phyloP scores from a whole-genome alignment of 306 rosid species.

The Adenanthera pavonina region DNA sequence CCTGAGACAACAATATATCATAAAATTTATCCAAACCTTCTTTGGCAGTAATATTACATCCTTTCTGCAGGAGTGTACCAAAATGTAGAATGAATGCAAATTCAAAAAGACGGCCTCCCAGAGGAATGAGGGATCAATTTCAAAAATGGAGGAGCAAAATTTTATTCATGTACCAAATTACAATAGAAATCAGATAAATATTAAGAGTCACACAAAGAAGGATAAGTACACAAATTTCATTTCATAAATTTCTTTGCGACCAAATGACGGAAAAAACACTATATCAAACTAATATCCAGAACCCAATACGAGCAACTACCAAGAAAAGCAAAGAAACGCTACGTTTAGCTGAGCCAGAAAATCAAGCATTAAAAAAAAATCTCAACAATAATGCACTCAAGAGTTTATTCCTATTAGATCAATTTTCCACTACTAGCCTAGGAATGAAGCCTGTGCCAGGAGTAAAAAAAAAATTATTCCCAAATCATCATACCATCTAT shows the following conservation, averaged over 20 bases:
- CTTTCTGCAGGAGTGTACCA: not conserved
- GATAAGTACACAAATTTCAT: not conserved
- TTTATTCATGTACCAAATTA: not conserved
- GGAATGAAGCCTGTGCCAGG: conserved; percentile 9
- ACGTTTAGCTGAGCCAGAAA: not conserved
- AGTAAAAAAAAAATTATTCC: not conserved
- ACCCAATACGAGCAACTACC: not conserved
- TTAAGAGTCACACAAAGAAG: not conserved
- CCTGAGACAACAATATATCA: not conserved
- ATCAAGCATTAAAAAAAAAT: not conserved
- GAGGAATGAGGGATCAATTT: not conserved
- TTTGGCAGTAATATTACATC: not conserved
- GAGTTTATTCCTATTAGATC: not conserved
- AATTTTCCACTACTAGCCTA: conserved; percentile 1
- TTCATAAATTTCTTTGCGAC: not conserved
- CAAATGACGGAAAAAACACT: conserved; percentile 4
- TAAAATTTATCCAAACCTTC: not conserved
- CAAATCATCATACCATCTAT: not conserved
- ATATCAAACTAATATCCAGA: not conserved
- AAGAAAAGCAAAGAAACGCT: not conserved
- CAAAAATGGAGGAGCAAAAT: not conserved
- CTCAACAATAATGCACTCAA: not conserved
- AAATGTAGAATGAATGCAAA: not conserved
- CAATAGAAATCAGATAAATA: not conserved
- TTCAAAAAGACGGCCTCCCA: not conserved